Evolutionary conservation across 1,284 basidiomycete genomes (phyloP), one percentile per base, ranked within the genome.

Genomic region (Phylloporus sp.): DNA sequence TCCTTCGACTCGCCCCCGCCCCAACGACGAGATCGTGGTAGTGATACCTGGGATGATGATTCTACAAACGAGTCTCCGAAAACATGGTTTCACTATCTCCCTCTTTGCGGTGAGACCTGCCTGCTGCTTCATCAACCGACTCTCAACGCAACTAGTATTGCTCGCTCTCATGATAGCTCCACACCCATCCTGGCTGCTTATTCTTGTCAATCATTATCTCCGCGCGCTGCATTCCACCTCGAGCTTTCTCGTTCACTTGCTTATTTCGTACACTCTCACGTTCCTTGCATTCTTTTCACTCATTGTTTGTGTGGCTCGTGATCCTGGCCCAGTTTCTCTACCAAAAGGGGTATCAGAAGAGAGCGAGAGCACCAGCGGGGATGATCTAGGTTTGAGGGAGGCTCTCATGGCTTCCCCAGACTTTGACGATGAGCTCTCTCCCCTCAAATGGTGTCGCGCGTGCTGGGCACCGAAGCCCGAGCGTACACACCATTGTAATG

Each of bases 401-500:
- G 91, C 90, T 49, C 81, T 93, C 53, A 84, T 90, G 76, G 74
- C 66, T 35, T 81, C 87, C 71, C 74, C 68, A 58, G 77, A 82
- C 47, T 80, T 84, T 70, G 85, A 86, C 56, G 85, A 88, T 62
- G 86, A 85, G 67, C 78, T 82, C 67, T 75, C 82, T 32, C 88
- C 88, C 1, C 86, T 85, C 25, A 88, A 84, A 70, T 94, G 92
- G 91, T 94, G 93, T 78, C 85, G 87, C 65, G 90, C 88, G 68
- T 94, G 93, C 75, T 90, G 88, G 86, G 89, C 85, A 32, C 88
- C 90, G 0, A 95, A 94, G 80, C 94, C 94, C 5, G 94, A 96
- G 75, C 83, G 95, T 64, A 84, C 93, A 12, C 95, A 96, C 77
- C 95, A 97, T 75, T 96, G 94, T 77, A 87, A 87, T 5, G 80